Evolutionary conservation across 1,284 basidiomycete genomes (phyloP).

Genomic region (Nidula niveotomentosa): DNA sequence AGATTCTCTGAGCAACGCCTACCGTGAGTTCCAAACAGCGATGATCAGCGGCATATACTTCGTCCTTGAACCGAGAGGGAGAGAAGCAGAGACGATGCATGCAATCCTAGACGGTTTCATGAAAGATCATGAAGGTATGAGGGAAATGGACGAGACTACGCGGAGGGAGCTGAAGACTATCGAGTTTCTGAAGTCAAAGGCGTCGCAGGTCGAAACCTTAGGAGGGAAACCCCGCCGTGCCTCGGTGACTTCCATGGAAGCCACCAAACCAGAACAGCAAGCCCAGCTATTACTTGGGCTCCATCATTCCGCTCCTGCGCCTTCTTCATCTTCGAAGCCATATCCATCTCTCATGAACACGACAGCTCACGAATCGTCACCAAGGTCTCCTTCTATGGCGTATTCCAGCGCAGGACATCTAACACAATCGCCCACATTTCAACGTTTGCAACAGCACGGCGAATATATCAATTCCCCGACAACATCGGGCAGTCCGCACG

Average conservation of each 20-base stretch:
- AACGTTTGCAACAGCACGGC: conserved; percentile 55
- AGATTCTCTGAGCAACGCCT: conserved; percentile 74
- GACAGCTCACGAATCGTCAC: conserved; percentile 20
- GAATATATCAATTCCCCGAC: conserved; percentile 50
- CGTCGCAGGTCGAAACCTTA: conserved; percentile 49
- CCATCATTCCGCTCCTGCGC: conserved; percentile 35
- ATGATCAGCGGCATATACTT: conserved; percentile 87
- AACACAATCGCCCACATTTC: conserved; percentile 54
- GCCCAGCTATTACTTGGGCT: conserved; percentile 51
- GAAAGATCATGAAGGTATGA: conserved; percentile 64
- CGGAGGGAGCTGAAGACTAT: conserved; percentile 78
- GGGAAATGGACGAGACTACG: conserved; percentile 80
- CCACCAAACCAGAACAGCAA: conserved; percentile 32
- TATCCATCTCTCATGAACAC: conserved; percentile 36
- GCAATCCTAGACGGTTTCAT: conserved; percentile 77
- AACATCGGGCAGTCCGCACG: conserved; percentile 63
- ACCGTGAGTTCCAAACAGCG: conserved; percentile 81
- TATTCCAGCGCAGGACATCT: conserved; percentile 31
- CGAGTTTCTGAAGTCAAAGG: conserved; percentile 72
- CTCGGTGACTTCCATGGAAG: conserved; percentile 18
- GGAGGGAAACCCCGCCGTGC: conserved; percentile 20
- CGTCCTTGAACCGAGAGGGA: conserved; percentile 72
- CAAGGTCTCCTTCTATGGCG: conserved; percentile 28
- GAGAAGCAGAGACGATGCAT: conserved; percentile 69
- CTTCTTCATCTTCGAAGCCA: conserved; percentile 28